Percentiles rank a stretch among this genome's conserved stretches.
Conservation (phyloP, 192 early-diverging fungal species). For the Coemansia sp. region DNA sequence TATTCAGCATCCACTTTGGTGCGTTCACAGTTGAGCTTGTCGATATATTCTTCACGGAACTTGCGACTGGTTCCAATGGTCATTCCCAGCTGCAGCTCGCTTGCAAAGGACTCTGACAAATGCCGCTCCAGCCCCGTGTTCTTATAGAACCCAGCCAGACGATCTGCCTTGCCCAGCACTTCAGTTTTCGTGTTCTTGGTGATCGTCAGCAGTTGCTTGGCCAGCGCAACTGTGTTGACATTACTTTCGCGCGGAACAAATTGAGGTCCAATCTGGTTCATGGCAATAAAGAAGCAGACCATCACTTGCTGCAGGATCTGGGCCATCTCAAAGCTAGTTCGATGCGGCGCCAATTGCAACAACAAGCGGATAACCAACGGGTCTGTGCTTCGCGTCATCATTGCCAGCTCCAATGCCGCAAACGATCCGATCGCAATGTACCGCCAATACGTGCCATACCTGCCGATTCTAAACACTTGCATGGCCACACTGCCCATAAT, state of each 20-base stretch:
- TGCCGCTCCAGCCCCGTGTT: slow-evolving; percentile 22
- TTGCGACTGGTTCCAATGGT: slow-evolving; percentile 27
- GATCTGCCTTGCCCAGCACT: slow-evolving; percentile 18
- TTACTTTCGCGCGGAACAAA: slow-evolving; percentile 38
- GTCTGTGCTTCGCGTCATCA: slow-evolving; percentile 32
- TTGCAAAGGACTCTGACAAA: slow-evolving; percentile 24
- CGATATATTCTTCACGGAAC: slow-evolving; percentile 33
- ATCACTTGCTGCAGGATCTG: slow-evolving; percentile 42
- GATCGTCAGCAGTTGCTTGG: slow-evolving; percentile 21
- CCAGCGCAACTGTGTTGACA: slow-evolving; percentile 32
- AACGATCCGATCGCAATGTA: slow-evolving; percentile 44
- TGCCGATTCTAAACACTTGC: slow-evolving; percentile 44
- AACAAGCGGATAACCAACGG: slow-evolving; percentile 24
- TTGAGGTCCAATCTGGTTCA: slow-evolving; percentile 54
- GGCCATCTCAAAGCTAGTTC: slow-evolving; percentile 45
- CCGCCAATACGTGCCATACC: slow-evolving; percentile 45
- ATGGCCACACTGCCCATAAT: slow-evolving; percentile 36
- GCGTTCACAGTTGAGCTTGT: slow-evolving; percentile 26
- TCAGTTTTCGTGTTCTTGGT: slow-evolving; percentile 22
- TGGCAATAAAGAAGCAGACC: slow-evolving; percentile 44
- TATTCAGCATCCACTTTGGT: slow-evolving; percentile 2
- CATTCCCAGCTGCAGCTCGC: slow-evolving; percentile 41
- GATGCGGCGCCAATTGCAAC: slow-evolving; percentile 34
- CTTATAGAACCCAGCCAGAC: slow-evolving; percentile 22
- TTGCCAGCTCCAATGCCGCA: slow-evolving; percentile 40